These are phyloP conservation scores for Aspergillus sp. DNA, from an alignment of 2,329 filamentous ascomycete species.

Conservation along the genomic window DNA sequence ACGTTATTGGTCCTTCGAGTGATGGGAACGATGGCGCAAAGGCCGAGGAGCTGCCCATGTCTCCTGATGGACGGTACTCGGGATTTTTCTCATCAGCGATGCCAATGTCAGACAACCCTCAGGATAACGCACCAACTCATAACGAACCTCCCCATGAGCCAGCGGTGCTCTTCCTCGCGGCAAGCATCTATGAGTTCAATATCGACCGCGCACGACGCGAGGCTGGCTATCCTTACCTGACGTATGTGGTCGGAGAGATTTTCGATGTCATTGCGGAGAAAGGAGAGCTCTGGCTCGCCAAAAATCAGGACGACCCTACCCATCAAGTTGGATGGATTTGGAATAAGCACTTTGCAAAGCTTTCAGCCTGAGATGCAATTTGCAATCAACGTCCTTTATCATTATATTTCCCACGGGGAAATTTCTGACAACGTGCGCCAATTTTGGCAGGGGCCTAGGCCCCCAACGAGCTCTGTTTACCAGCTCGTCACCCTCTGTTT, in stretches of 20 bases:
- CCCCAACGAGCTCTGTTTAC: background rate
- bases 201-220: conserved; percentile 90
- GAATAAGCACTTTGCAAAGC: conserved; percentile 90
- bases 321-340: conserved; percentile 93
- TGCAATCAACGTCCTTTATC: background rate
- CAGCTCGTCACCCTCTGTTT: background rate
- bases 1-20: conserved; percentile 38
- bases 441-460: background rate
- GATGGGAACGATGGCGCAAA: conserved; percentile 24
- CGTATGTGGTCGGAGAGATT: conserved; percentile 92
- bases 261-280: conserved; percentile 95
- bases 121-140: conserved; percentile 44
- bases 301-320: conserved; percentile 87
- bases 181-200: conserved; percentile 94
- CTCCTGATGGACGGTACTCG: conserved; percentile 62
- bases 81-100: conserved; percentile 85
- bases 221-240: conserved; percentile 92
- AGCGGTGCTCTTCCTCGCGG: conserved; percentile 84
- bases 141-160: conserved; percentile 42
- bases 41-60: conserved; percentile 29
- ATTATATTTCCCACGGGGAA: background rate
- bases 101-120: conserved; percentile 69
- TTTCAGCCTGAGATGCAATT: conserved; percentile 30
- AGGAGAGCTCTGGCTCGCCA: conserved; percentile 94
- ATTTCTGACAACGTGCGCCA: background rate